phyloP scores from a whole-genome alignment of 176 grass and related monocot species.

The Oryza nivara region DNA sequence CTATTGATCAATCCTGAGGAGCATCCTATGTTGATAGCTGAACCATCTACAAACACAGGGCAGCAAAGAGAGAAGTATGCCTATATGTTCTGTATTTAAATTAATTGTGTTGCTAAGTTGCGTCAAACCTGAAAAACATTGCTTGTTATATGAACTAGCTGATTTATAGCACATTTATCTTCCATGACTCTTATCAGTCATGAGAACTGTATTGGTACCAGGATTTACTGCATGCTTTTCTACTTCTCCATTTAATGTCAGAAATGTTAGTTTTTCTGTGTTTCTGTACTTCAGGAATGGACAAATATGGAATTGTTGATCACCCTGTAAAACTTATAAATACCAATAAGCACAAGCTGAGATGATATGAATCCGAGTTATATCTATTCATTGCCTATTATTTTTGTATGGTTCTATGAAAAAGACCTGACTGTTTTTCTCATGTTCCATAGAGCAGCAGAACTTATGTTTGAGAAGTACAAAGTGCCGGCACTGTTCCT shows the following conservation, averaged over 20 bases:
- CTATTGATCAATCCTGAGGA: conserved; percentile 96
- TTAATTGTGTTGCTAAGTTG: background rate
- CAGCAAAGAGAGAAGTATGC: conserved; percentile 92
- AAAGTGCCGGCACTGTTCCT: conserved; percentile 97
- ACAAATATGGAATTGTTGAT: background rate
- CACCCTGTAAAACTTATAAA: conserved; percentile 6
- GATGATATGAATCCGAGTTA: background rate
- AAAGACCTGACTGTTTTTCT: conserved; percentile 45
- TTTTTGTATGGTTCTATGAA: conserved; percentile 3
- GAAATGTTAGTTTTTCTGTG: background rate
- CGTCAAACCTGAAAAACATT: background rate
- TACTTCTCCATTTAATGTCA: background rate
- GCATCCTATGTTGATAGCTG: conserved; percentile 96
- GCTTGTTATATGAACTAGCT: conserved; percentile 5
- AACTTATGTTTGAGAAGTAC: conserved; percentile 99
- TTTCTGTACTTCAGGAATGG: background rate
- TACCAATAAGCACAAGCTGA: background rate
- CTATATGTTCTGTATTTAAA: conserved; percentile 21
- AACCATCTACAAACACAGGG: conserved; percentile 81
- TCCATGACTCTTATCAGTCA: conserved; percentile 1
- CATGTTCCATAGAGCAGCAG: conserved; percentile 70
- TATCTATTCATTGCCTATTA: background rate
- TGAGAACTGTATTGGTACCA: background rate
- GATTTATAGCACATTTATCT: background rate
- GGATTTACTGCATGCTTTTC: background rate